A percentile compares a stretch with the other conserved stretches of the same genome.
Conservation (phyloP, 441 rosid genomes). For the Iberis amara region DNA sequence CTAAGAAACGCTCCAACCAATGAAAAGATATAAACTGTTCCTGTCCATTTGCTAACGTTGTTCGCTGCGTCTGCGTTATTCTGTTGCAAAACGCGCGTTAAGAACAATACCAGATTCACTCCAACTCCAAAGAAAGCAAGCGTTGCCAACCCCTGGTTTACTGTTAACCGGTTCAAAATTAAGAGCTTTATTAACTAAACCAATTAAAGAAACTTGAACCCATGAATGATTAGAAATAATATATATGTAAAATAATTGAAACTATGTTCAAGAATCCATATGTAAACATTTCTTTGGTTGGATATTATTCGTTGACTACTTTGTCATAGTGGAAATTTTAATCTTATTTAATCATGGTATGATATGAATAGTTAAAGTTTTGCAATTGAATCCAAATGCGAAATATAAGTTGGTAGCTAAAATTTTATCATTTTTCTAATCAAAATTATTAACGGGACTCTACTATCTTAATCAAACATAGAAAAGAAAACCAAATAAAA, state of each 20-base stretch:
- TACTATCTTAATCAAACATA: constrained; percentile 9
- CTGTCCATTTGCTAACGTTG: constrained; percentile 99
- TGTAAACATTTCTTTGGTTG: constrained; percentile 27
- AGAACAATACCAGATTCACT: constrained; percentile 86
- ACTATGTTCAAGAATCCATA: constrained; percentile 29
- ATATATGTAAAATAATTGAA: constrained; percentile 27
- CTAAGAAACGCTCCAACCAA: constrained; percentile 94
- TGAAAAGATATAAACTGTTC: constrained; percentile 95
- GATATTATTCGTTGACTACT: constrained; percentile 26
- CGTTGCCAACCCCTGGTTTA: constrained; percentile 97
- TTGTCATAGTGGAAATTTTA: constrained; percentile 1
- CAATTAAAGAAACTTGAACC: constrained; percentile 21
- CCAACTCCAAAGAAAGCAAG: constrained; percentile 98
- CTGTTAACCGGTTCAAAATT: no score
- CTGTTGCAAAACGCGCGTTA: constrained; percentile 90
- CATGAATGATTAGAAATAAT: constrained; percentile 22
- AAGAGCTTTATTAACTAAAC: no score
- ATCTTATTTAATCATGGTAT: not conserved
- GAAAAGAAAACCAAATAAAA: not conserved
- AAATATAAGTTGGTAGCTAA: no score
- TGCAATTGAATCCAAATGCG: constrained; percentile 8
- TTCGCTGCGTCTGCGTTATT: constrained; percentile 96
- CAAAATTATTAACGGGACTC: constrained; percentile 18
- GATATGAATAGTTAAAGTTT: not conserved
- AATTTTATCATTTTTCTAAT: not conserved